phyloP scores from a whole-genome alignment of 257 asterid genomes.

The Plantago ovata region DNA sequence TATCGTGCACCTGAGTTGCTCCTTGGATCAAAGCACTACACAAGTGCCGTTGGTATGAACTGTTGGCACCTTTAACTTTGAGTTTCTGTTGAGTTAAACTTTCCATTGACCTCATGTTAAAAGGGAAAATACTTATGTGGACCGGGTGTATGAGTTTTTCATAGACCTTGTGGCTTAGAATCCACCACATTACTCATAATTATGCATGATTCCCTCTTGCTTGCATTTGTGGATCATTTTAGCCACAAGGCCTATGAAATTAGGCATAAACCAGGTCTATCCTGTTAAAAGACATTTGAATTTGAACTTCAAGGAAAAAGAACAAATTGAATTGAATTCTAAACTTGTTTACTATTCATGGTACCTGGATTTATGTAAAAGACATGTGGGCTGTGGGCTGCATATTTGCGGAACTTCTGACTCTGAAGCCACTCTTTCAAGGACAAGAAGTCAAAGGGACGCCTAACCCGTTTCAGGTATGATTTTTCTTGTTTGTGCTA shows the following conservation, averaged over 20 bases:
- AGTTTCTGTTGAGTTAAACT: conserved; percentile 15
- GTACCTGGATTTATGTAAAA: conserved; percentile 29
- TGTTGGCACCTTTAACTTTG: conserved; percentile 10
- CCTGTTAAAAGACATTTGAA: too few species aligned
- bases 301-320: conserved; percentile 15
- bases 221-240: too few species aligned
- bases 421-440: conserved; percentile 96
- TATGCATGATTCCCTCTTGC: too few species aligned
- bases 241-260: too few species aligned
- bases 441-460: conserved; percentile 99
- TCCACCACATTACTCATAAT: too few species aligned
- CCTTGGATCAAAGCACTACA: conserved; percentile 94
- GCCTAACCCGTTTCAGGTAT: conserved; percentile 92
- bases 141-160: too few species aligned
- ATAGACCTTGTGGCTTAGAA: too few species aligned
- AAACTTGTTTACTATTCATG: conserved; percentile 3
- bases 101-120: conserved; percentile 15
- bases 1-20: conserved; percentile 99
- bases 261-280: too few species aligned
- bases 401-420: conserved; percentile 97
- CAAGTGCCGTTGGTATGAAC: conserved; percentile 93
- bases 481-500: conserved; percentile 17
- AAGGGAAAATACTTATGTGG: not conserved
- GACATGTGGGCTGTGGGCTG: conserved; percentile 99
- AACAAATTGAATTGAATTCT: conserved; percentile 7